These are phyloP conservation scores for Aquanectria penicillioides DNA, from an alignment of 2,329 filamentous ascomycete genomes.

Conservation along the genomic window DNA sequence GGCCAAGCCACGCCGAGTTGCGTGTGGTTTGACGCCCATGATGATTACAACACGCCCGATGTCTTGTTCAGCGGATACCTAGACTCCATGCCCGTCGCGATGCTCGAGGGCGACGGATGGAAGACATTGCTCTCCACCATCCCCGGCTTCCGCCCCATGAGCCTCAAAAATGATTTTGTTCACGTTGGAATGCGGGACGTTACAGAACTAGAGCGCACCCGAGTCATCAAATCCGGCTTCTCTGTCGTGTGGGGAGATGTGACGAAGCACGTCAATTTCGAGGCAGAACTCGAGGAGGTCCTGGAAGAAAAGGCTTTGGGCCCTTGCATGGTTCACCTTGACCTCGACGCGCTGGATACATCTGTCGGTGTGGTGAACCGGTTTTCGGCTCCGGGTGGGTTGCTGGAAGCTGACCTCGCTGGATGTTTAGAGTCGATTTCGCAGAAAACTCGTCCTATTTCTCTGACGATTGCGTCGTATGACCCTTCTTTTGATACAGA, in stretches of 20 bases:
- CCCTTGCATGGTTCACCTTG: conserved; percentile 46
- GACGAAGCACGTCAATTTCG: conserved; percentile 27
- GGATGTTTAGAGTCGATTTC: conserved; percentile 32
- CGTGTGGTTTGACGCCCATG: conserved; percentile 56
- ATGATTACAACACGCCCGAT: conserved; percentile 49
- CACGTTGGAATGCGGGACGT: conserved; percentile 44
- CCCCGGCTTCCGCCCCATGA: conserved; percentile 33
- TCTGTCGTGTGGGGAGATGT: conserved; percentile 42
- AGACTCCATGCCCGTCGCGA: conserved; percentile 43
- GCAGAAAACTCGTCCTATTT: conserved; percentile 25
- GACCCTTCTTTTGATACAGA: conserved; percentile 34
- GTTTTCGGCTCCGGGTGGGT: conserved; percentile 46
- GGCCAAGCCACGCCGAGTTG: conserved; percentile 39
- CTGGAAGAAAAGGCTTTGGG: conserved; percentile 23
- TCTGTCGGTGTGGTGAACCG: conserved; percentile 48
- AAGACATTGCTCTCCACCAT: conserved; percentile 32
- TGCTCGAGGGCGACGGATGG: conserved; percentile 40
- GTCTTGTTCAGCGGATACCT: conserved; percentile 38
- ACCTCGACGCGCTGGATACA: conserved; percentile 48
- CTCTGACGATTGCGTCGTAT: conserved; percentile 35
- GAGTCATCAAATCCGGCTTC: conserved; percentile 45
- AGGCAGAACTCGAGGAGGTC: conserved; percentile 7
- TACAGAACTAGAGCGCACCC: conserved; percentile 41
- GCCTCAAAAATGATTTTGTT: conserved; percentile 27
- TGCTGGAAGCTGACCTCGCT: conserved; percentile 40